A percentile compares a stretch with the other conserved stretches of the same genome.
These are phyloP conservation scores for Irpex sp. DNA, from an alignment of 1,284 basidiomycete species.

Conservation along the genomic window DNA sequence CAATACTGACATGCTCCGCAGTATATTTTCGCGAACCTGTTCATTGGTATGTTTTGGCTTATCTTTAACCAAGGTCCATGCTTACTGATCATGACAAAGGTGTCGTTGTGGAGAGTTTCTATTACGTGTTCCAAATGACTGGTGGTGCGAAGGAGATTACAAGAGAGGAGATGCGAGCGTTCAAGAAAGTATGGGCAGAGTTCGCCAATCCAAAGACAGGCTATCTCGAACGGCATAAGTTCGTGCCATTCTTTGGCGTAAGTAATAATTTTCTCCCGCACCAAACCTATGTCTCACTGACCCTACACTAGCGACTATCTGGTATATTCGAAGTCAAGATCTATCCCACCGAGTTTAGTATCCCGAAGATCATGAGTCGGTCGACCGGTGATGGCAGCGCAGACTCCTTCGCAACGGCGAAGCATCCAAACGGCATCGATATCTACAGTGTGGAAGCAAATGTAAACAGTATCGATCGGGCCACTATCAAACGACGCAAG, in stretches of 20 bases:
- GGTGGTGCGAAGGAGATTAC: constrained; percentile 83
- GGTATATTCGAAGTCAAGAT: constrained; percentile 85
- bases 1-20: constrained; percentile 27
- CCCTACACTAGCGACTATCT: constrained; percentile 54
- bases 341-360: constrained; percentile 69
- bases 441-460: constrained; percentile 55
- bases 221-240: constrained; percentile 68
- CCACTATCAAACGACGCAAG: constrained; percentile 61
- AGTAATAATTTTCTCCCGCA: constrained; percentile 26
- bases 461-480: constrained; percentile 65
- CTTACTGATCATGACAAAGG: constrained; percentile 31
- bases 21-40: constrained; percentile 96
- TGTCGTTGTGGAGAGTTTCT: constrained; percentile 97
- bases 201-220: constrained; percentile 81
- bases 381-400: constrained; percentile 35
- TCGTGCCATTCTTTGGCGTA: constrained; percentile 83
- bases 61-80: neutral
- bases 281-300: constrained; percentile 4
- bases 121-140: constrained; percentile 90
- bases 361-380: constrained; percentile 54
- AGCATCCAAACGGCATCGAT: constrained; percentile 49
- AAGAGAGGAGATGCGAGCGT: constrained; percentile 87
- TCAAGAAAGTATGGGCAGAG: constrained; percentile 93
- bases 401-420: constrained; percentile 10
- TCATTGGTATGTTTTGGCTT: constrained; percentile 59